Percentiles rank a stretch among this genome's conserved stretches.
phyloP scores from a whole-genome alignment of 768 basidiomycete genomes.

The Leccinum obscurum region DNA sequence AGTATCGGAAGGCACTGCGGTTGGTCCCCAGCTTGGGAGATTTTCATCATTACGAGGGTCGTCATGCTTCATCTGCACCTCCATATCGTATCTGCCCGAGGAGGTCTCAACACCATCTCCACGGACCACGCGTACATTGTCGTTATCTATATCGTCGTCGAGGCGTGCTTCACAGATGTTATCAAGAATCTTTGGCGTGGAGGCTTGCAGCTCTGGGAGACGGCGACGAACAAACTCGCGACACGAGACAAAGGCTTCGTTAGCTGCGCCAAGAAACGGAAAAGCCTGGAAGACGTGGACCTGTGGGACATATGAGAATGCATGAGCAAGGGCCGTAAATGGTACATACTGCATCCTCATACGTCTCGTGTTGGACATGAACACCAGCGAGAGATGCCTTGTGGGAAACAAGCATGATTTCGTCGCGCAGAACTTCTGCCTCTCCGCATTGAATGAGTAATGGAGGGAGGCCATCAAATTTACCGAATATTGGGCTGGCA shows the following conservation, averaged over 20 bases:
- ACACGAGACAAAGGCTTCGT: slow-evolving; percentile 69
- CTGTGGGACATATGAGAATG: slow-evolving; percentile 36
- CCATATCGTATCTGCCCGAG: slow-evolving; percentile 40
- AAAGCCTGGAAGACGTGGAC: slow-evolving; percentile 92
- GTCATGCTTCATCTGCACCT: slow-evolving; percentile 35
- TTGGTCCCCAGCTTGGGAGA: slow-evolving; percentile 54
- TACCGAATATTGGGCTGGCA: slow-evolving; percentile 91
- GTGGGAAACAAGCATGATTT: slow-evolving; percentile 87
- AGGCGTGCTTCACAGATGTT: slow-evolving; percentile 57
- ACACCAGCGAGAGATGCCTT: slow-evolving; percentile 90
- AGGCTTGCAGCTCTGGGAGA: slow-evolving; percentile 53
- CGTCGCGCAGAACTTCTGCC: slow-evolving; percentile 93
- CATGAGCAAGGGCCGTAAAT: background rate
- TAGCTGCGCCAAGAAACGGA: slow-evolving; percentile 69
- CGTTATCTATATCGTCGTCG: slow-evolving; percentile 70
- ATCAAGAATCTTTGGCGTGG: slow-evolving; percentile 53
- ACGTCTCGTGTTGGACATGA: slow-evolving; percentile 82
- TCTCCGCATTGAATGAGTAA: slow-evolving; percentile 91
- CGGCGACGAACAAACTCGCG: slow-evolving; percentile 63
- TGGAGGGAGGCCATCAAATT: slow-evolving; percentile 84
- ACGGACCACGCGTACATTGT: slow-evolving; percentile 63
- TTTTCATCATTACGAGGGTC: slow-evolving; percentile 36
- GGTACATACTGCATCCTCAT: slow-evolving; percentile 82
- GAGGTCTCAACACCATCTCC: slow-evolving; percentile 69
- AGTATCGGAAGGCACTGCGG: slow-evolving; percentile 5